Conservation (phyloP, 2,329 filamentous ascomycete genomes). For the Boeremia lycopersici region DNA sequence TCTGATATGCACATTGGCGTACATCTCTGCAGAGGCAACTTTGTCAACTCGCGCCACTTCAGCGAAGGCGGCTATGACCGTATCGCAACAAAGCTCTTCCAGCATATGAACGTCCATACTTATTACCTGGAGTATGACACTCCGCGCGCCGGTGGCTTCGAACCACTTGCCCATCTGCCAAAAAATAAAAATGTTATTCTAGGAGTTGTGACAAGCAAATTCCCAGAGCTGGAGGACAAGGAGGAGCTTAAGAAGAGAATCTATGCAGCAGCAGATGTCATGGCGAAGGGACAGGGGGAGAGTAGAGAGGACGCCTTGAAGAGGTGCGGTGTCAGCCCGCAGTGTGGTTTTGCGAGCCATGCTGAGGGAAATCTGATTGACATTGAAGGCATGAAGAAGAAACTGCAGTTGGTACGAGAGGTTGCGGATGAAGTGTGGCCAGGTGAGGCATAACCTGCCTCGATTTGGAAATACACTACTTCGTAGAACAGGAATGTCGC, state of each 20-base stretch:
- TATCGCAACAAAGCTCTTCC: constrained; percentile 47
- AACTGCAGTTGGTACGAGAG: constrained; percentile 70
- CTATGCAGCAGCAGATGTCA: constrained; percentile 61
- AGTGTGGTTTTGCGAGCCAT: constrained; percentile 63
- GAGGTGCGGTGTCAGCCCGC: constrained; percentile 54
- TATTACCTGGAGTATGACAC: constrained; percentile 51
- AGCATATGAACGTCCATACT: constrained; percentile 34
- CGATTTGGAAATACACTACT: no score
- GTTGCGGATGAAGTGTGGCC: constrained; percentile 76
- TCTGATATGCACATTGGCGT: constrained; percentile 75
- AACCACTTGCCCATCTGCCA: constrained; percentile 49
- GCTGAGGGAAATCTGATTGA: constrained; percentile 71
- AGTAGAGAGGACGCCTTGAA: constrained; percentile 68
- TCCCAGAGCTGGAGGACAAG: constrained; percentile 50
- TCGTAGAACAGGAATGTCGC: no score
- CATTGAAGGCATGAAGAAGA: constrained; percentile 71
- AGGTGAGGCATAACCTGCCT: constrained; percentile 49
- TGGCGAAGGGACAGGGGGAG: constrained; percentile 69
- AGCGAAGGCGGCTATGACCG: constrained; percentile 52
- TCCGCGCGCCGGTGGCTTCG: constrained; percentile 52
- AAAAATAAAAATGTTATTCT: constrained; percentile 52
- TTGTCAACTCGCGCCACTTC: constrained; percentile 51
- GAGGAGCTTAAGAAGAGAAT: constrained; percentile 51
- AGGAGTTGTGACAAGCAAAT: constrained; percentile 52
- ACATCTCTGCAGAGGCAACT: constrained; percentile 67